phyloP scores from a whole-genome alignment of 441 rosid genomes.

The Omphalea diandra region DNA sequence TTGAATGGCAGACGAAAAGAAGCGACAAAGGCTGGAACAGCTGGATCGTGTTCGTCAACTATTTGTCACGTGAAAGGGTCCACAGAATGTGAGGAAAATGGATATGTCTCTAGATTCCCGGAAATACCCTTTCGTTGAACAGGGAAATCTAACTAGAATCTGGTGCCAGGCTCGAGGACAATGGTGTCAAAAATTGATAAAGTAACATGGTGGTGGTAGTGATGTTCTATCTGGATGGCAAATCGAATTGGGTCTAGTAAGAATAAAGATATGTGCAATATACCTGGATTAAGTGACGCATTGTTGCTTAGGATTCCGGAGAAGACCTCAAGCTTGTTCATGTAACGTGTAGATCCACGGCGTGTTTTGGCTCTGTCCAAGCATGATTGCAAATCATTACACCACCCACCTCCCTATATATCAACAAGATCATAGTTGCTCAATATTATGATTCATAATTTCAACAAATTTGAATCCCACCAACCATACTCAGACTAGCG shows the following conservation, averaged over 20 bases:
- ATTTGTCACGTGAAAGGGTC: conserved; percentile 31
- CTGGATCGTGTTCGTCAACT: conserved; percentile 19
- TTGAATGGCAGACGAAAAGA: not conserved
- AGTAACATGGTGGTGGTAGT: too few relatives aligned
- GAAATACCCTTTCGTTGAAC: conserved; percentile 18
- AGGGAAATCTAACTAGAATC: too few relatives aligned
- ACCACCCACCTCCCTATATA: conserved; percentile 99
- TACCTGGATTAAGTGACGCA: conserved; percentile 82
- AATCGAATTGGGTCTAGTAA: not conserved
- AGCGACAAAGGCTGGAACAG: conserved; percentile 3
- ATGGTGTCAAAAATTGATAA: not conserved
- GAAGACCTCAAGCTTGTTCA: conserved; percentile 67
- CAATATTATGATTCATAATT: not conserved
- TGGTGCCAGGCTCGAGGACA: conserved; percentile 6
- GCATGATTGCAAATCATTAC: conserved; percentile 78
- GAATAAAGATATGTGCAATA: not conserved
- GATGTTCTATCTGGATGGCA: not conserved
- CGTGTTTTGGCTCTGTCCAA: conserved; percentile 63
- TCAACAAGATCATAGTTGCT: not conserved
- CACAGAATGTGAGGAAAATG: conserved; percentile 21
- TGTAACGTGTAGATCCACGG: conserved; percentile 76
- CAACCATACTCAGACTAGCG: not conserved
- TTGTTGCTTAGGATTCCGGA: conserved; percentile 82
- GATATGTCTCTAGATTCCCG: conserved; percentile 4
- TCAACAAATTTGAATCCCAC: not conserved